A percentile compares a stretch with the other conserved stretches of the same genome.
Conservation (phyloP, 345 rosid species). For the Crucihimalaya himalaica region DNA sequence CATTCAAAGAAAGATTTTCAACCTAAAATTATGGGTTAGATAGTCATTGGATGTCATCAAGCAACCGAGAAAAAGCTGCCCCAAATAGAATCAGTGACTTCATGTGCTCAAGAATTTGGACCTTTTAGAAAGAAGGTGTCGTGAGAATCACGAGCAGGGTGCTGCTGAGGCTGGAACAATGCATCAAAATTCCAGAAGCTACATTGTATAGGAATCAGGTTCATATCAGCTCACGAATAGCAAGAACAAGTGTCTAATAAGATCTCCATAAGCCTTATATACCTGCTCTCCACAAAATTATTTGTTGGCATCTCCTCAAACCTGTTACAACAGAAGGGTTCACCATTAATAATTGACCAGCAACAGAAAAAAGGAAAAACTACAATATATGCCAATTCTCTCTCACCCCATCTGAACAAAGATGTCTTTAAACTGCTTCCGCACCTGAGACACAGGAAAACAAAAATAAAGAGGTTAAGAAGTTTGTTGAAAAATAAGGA, state of each 20-base stretch:
- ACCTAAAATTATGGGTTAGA: too few species aligned
- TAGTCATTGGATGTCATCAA: neutral
- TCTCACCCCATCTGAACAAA: constrained; percentile 73
- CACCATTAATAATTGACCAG: neutral
- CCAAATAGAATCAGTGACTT: too few species aligned
- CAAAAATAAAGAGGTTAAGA: neutral
- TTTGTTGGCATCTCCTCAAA: constrained; percentile 97
- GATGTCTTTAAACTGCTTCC: constrained; percentile 69
- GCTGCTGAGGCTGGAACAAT: constrained; percentile 94
- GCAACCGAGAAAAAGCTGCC: neutral
- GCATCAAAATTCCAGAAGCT: constrained; percentile 99
- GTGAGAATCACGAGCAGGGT: constrained; percentile 98
- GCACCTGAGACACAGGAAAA: constrained; percentile 68
- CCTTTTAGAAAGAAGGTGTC: constrained; percentile 87
- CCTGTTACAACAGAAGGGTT: constrained; percentile 47
- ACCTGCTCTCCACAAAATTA: constrained; percentile 95
- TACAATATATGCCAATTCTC: constrained; percentile 19
- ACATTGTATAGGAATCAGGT: constrained; percentile 20
- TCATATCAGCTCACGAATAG: neutral
- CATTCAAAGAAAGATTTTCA: neutral
- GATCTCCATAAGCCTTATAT: neutral
- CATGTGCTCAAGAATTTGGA: constrained; percentile 30
- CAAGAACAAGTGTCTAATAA: neutral
- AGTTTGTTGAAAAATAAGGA: too few species aligned
- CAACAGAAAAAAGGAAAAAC: neutral